phyloP scores from a whole-genome alignment of 1,284 basidiomycete genomes.

The Ceratobasidium sp. region DNA sequence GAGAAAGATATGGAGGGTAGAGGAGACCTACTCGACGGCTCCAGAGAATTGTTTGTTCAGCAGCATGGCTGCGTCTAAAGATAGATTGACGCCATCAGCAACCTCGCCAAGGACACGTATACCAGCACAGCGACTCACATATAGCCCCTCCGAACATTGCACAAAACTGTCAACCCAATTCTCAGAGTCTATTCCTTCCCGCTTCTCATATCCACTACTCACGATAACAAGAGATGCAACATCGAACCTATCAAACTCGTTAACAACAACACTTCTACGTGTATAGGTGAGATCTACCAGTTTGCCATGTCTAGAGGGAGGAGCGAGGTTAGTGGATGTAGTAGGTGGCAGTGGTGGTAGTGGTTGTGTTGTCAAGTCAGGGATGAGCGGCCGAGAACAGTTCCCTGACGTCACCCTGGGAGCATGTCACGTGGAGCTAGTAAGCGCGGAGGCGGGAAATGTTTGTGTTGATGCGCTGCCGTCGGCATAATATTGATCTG shows the following conservation, averaged over 20 bases:
- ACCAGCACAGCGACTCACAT: slow-evolving; percentile 6
- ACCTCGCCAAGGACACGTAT: not conserved
- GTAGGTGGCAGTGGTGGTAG: not conserved
- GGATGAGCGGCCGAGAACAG: too few species aligned
- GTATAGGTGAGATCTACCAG: slow-evolving; percentile 4
- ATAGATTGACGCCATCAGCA: slow-evolving; percentile 2
- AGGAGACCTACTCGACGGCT: slow-evolving; percentile 30
- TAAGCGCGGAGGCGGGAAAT: too few species aligned
- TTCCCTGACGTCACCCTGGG: too few species aligned
- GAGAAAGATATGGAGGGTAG: too few species aligned
- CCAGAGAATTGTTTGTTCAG: slow-evolving; percentile 38
- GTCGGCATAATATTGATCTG: too few species aligned
- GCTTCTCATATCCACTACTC: not conserved
- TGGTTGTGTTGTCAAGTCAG: not conserved
- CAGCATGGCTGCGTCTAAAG: slow-evolving; percentile 32
- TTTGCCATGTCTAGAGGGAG: slow-evolving; percentile 7
- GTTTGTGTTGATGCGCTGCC: too few species aligned
- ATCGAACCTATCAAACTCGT: slow-evolving; percentile 19
- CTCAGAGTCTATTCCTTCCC: not conserved
- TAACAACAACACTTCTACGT: too few species aligned
- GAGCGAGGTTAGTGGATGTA: not conserved
- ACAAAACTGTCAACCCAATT: slow-evolving; percentile 11
- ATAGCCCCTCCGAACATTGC: slow-evolving; percentile 35
- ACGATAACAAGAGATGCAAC: slow-evolving; percentile 29
- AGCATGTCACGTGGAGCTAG: too few species aligned